Evolutionary conservation across 106 monocot genomes (phyloP).

Genomic region (Dendrobium officinale): DNA sequence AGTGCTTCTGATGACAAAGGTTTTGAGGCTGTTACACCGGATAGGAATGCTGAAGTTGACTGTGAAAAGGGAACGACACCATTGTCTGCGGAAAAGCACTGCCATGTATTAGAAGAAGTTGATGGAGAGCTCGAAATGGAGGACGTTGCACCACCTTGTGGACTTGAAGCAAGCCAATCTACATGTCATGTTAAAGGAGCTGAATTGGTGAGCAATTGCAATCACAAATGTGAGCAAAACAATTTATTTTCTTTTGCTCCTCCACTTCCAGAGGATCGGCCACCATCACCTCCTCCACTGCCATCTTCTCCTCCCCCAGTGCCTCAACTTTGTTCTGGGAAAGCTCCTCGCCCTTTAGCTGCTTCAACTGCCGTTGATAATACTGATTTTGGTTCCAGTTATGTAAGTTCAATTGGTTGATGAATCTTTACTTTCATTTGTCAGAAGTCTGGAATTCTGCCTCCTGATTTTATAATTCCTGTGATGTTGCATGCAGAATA

Average conservation of each 20-base stretch:
- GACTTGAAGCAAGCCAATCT: conserved; percentile 21
- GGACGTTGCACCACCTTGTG: conserved; percentile 75
- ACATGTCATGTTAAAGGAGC: conserved; percentile 13
- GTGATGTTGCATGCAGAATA: conserved; percentile 31
- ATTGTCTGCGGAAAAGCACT: conserved; percentile 37
- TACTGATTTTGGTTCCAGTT: conserved; percentile 7
- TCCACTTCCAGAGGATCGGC: conserved; percentile 73
- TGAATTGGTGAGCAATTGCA: conserved; percentile 1
- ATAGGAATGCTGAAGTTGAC: conserved; percentile 25
- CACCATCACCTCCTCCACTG: conserved; percentile 90
- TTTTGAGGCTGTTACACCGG: conserved; percentile 82
- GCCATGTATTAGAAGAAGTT: conserved; percentile 81
- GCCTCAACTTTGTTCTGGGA: conserved; percentile 7
- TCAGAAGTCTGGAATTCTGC: neutral
- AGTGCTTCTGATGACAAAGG: conserved; percentile 53
- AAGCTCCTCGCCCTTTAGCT: conserved; percentile 10
- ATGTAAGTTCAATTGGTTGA: conserved; percentile 34
- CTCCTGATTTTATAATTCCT: neutral
- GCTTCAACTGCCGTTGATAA: conserved; percentile 17
- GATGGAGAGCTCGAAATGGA: conserved; percentile 99
- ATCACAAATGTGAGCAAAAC: conserved; percentile 18
- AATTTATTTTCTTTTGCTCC: conserved; percentile 34
- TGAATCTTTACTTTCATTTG: too few relatives aligned
- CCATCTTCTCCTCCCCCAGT: conserved; percentile 76
- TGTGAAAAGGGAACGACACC: conserved; percentile 18